Conservation (phyloP, 768 basidiomycete species). For the Omphalotus guepiniiformis region DNA sequence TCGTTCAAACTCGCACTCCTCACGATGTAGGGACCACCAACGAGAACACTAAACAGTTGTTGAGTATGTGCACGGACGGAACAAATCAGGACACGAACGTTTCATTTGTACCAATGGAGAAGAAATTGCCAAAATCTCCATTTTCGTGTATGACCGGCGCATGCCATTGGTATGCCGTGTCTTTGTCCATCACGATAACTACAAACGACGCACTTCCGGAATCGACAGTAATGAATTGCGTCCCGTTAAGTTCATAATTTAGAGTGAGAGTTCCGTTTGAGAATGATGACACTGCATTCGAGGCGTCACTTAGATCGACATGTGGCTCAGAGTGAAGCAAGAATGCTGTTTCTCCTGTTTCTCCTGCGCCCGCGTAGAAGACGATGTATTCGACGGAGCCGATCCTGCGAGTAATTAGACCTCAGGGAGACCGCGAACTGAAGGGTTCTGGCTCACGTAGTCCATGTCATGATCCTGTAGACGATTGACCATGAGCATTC, state of each 20-base stretch:
- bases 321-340: conserved; percentile 26
- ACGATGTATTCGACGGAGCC: conserved; percentile 38
- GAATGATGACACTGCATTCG: conserved; percentile 29
- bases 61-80: neutral
- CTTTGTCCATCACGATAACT: conserved; percentile 39
- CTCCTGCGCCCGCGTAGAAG: conserved; percentile 36
- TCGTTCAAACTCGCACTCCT: conserved; percentile 41
- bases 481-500: neutral
- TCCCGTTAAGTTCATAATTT: conserved; percentile 30
- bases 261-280: conserved; percentile 35
- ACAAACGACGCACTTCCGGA: conserved; percentile 23
- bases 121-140: conserved; percentile 36
- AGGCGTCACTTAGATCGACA: conserved; percentile 23
- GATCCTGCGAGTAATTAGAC: conserved; percentile 25
- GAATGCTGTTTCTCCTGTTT: conserved; percentile 42
- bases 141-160: conserved; percentile 38
- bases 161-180: conserved; percentile 45
- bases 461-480: conserved; percentile 48
- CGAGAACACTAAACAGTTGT: conserved; percentile 30
- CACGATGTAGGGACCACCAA: conserved; percentile 52
- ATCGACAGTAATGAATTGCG: conserved; percentile 31
- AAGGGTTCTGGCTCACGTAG: conserved; percentile 32
- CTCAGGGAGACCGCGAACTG: neutral
- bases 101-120: conserved; percentile 41
- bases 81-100: conserved; percentile 24